These are phyloP conservation scores for Phytopythium chamaehyphon DNA, from an alignment of 352 stramenopile species.

Conservation along the genomic window DNA sequence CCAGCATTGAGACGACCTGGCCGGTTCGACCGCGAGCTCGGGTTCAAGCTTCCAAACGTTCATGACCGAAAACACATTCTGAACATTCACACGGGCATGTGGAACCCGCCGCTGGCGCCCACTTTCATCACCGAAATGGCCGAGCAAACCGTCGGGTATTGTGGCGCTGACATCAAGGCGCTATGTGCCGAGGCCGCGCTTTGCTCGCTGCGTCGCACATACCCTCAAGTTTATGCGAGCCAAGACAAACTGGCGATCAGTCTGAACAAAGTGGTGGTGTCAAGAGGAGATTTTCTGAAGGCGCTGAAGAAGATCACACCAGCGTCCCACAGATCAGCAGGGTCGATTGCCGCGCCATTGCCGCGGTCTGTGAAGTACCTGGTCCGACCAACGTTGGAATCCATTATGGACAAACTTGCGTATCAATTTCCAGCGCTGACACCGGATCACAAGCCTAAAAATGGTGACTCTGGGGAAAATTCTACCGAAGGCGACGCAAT, in stretches of 20 bases:
- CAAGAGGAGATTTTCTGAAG: slow-evolving; percentile 64
- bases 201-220: slow-evolving; percentile 81
- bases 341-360: slow-evolving; percentile 71
- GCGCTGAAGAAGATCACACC: slow-evolving; percentile 79
- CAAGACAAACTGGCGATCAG: slow-evolving; percentile 78
- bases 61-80: slow-evolving; percentile 84
- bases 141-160: slow-evolving; percentile 86
- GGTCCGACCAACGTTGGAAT: slow-evolving; percentile 29
- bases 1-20: slow-evolving; percentile 92
- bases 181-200: slow-evolving; percentile 88
- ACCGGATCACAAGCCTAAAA: background rate
- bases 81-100: slow-evolving; percentile 83
- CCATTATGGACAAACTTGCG: slow-evolving; percentile 39
- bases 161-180: slow-evolving; percentile 89
- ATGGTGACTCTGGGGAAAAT: slow-evolving; percentile 7
- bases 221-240: slow-evolving; percentile 85
- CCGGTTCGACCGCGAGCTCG: slow-evolving; percentile 90
- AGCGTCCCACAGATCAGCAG: slow-evolving; percentile 68
- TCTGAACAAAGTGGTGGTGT: slow-evolving; percentile 64
- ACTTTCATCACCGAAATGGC: slow-evolving; percentile 73
- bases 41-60: slow-evolving; percentile 86
- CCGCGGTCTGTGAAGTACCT: slow-evolving; percentile 50
- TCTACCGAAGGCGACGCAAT: slow-evolving; percentile 18
- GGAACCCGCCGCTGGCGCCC: slow-evolving; percentile 68
- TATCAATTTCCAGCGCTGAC: slow-evolving; percentile 40